These are phyloP conservation scores for Graphilbum ipis-grandicollis DNA, from an alignment of 2,329 filamentous ascomycete genomes.

Conservation along the genomic window DNA sequence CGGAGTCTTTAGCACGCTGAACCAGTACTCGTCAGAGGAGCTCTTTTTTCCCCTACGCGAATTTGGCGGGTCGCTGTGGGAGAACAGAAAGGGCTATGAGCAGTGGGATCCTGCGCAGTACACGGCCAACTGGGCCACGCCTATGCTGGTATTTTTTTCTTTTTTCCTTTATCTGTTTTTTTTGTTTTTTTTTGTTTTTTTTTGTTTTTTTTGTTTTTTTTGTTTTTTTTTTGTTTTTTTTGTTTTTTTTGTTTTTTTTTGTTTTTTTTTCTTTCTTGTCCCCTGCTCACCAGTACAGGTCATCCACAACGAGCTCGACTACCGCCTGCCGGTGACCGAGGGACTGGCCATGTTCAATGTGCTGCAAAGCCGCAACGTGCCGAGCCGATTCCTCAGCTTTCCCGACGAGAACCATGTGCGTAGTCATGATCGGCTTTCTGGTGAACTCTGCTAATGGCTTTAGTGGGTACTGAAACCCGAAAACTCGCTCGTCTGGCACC, in stretches of 20 bases:
- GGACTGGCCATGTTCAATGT: constrained; percentile 76
- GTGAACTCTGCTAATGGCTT: not conserved
- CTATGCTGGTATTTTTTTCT: constrained; percentile 52
- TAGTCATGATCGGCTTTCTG: too few species aligned
- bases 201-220: too few species aligned
- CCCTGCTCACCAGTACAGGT: constrained; percentile 12
- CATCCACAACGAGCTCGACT: constrained; percentile 83
- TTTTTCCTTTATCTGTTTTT: too few species aligned
- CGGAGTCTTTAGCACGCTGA: constrained; percentile 60
- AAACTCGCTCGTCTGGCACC: constrained; percentile 82
- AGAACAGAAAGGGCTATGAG: constrained; percentile 45
- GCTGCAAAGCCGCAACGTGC: constrained; percentile 55
- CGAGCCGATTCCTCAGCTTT: constrained; percentile 66
- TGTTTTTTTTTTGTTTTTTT: too few species aligned
- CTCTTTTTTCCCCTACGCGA: constrained; percentile 56
- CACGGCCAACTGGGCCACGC: constrained; percentile 62
- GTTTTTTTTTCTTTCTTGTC: not conserved
- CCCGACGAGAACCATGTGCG: constrained; percentile 51
- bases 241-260: not conserved
- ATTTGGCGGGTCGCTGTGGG: constrained; percentile 44
- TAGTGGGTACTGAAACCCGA: constrained; percentile 80
- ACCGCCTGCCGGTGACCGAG: constrained; percentile 70
- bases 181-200: too few species aligned
- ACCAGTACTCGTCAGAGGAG: constrained; percentile 47
- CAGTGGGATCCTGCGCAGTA: constrained; percentile 52